Base-by-base conservation (phyloP, 2,329 filamentous ascomycete species). In the Aspergillus spinulosporus region DNA sequence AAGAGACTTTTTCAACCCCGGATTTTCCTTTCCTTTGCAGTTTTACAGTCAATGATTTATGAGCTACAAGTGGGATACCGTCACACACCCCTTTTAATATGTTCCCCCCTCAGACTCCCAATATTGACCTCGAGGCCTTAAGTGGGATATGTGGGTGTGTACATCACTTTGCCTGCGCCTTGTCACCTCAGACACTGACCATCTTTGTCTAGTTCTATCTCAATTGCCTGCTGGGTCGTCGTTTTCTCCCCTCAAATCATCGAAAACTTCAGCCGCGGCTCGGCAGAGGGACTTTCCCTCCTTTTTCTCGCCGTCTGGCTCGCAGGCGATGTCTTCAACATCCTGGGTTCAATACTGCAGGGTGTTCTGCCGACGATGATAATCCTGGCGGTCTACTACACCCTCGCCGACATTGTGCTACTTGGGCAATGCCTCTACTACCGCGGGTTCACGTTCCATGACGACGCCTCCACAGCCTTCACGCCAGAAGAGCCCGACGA, bases 191-290 rank as follows among this genome's bases (percentile, higher is more conserved):
- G 31, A 34, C 14, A 51, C 52, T 60, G 21, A 61, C 49, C 8
- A 31, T 7, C n/a, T 21, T 21, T 21, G 31, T 66, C 46, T 57
- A 90, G 92, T 36, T 96, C 92, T 6, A 92, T 99, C 64, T 96
- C 91, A 45, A 97, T 99, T 70, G 92, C 92, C 49, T 97, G 92
- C 72, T 97, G 94, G 94, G 89, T 97, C 56, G 90, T 97, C 36
- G 94, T 99, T 56, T 99, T 97, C 78, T 94, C 91, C 0, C 94
- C 94, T 2, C 94, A 99, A 66, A 97, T 99, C 66, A 88, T 96
- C 65, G 91, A 96, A 69, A 97, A 97, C 71, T 97, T 96, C 77
- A 87, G 87, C 61, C 85, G 92, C 54, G 80, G 84, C 63, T 95
- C 89, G 40, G 90, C 92, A 56, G 91, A 97, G 71, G 93, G 92